These are phyloP conservation scores for Buxus sempervirens DNA, from an alignment of 164 flowering plant species.

Conservation along the genomic window DNA sequence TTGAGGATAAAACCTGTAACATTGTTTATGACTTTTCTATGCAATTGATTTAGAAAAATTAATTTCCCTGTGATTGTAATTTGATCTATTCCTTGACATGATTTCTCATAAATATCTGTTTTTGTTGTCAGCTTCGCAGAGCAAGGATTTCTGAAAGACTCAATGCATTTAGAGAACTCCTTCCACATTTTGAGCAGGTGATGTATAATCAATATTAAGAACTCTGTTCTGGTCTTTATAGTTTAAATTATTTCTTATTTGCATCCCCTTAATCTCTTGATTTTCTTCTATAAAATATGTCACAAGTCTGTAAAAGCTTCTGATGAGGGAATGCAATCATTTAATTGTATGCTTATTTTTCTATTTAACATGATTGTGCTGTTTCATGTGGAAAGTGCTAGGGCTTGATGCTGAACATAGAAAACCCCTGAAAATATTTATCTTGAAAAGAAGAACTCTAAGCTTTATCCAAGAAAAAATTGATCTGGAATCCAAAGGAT, in stretches of 20 bases:
- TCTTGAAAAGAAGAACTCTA: not conserved
- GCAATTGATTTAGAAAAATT: not conserved
- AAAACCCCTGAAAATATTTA: not conserved
- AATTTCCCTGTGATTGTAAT: not conserved
- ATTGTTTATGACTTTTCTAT: not conserved
- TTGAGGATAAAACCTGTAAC: not conserved
- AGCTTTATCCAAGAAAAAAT: too few relatives aligned
- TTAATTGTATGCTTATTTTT: not conserved
- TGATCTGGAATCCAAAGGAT: too few relatives aligned
- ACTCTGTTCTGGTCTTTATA: not conserved
- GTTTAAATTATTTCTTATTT: not conserved
- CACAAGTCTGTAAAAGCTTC: too few relatives aligned
- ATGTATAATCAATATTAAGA: not conserved
- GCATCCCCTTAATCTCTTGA: not conserved
- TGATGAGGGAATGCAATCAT: not conserved
- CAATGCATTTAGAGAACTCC: constrained; percentile 39
- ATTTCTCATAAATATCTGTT: not conserved
- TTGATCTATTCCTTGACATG: not conserved
- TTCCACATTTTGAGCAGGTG: constrained; percentile 45
- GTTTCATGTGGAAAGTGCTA: not conserved
- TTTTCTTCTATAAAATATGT: not conserved
- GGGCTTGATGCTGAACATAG: not conserved
- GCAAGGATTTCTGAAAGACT: constrained; percentile 33
- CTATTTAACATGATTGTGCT: not conserved
- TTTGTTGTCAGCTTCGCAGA: constrained; percentile 42